Percentiles rank a stretch among this genome's conserved stretches.
Conservation (phyloP, 805 yeast species). For the Tetrapisispora fleetii region DNA sequence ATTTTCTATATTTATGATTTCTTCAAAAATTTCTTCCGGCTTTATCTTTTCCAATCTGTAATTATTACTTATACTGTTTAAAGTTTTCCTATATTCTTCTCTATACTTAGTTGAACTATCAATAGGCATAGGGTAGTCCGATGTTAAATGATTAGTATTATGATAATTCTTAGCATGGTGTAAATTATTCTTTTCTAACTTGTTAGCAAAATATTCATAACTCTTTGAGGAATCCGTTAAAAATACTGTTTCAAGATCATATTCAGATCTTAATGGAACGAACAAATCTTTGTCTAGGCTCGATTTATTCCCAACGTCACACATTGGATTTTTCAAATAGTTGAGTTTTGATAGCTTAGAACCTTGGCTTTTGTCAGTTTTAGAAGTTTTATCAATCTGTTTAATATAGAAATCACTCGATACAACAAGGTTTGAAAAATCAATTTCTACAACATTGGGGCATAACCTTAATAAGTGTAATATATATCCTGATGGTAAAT, state of each 20-base stretch:
- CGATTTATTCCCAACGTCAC: neutral
- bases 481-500: slow-evolving; percentile 69
- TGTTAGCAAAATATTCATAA: slow-evolving; percentile 12
- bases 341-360: neutral
- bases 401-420: slow-evolving; percentile 53
- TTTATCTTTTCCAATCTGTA: slow-evolving; percentile 8
- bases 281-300: neutral
- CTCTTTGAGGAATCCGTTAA: slow-evolving; percentile 24
- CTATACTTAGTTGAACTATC: slow-evolving; percentile 16
- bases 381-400: neutral
- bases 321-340: neutral
- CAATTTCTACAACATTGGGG: slow-evolving; percentile 43
- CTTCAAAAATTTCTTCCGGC: slow-evolving; percentile 15
- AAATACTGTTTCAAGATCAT: slow-evolving; percentile 16
- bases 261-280: slow-evolving; percentile 5
- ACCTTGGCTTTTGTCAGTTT: neutral
- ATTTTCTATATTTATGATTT: neutral
- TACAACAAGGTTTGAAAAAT: slow-evolving; percentile 53
- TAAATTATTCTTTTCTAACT: neutral
- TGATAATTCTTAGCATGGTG: neutral
- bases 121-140: slow-evolving; percentile 18
- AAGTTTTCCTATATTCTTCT: slow-evolving; percentile 8
- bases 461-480: slow-evolving; percentile 62
- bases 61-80: neutral
- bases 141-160: neutral